Evolutionary conservation across 169 alveolate genomes (phyloP).

Genomic region (Cryptosporidium meleagridis): DNA sequence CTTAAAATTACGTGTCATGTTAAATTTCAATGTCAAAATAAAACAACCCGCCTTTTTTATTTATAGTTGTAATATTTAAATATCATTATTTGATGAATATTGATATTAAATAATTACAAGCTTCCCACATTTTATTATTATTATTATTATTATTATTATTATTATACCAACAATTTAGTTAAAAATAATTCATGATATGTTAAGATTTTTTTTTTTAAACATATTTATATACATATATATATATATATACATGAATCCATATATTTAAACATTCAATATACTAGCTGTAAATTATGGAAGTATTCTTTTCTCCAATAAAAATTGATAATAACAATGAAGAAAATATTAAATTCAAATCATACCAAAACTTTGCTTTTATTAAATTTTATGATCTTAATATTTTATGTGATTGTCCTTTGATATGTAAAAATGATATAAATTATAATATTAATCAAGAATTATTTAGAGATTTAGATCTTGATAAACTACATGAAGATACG

Average conservation of each 20-base stretch:
- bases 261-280: neutral
- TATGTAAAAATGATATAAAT: conserved; percentile 38
- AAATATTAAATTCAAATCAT: conserved; percentile 25
- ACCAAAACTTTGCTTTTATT: conserved; percentile 24
- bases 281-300: conserved; percentile 17
- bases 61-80: no score
- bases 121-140: neutral
- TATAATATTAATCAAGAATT: conserved; percentile 7
- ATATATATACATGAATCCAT: neutral
- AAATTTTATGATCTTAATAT: conserved; percentile 58
- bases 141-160: neutral
- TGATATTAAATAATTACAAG: no score
- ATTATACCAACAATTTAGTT: neutral
- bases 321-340: neutral
- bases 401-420: conserved; percentile 68
- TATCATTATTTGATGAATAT: no score
- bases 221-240: no score
- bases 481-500: conserved; percentile 43
- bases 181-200: neutral
- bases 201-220: neutral
- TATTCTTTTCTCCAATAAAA: conserved; percentile 41
- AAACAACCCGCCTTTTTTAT: neutral
- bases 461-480: conserved; percentile 24
- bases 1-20: neutral
- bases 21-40: neutral